phyloP scores from a whole-genome alignment of 305 asterid species.

The Andrographis paniculata region DNA sequence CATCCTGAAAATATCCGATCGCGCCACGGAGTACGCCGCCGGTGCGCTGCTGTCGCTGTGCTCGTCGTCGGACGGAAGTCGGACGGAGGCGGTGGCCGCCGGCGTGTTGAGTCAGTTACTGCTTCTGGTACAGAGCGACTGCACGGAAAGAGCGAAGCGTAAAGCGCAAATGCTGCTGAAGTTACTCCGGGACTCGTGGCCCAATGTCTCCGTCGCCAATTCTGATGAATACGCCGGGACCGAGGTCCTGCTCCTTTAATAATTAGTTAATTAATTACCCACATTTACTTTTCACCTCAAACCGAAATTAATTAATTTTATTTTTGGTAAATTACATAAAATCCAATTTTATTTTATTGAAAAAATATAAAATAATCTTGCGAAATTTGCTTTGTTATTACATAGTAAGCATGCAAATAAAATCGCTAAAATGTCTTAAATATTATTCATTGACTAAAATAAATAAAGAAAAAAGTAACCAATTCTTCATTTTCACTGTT shows the following conservation, averaged over 20 bases:
- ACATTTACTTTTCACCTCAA: too few relatives aligned
- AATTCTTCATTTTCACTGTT: too few relatives aligned
- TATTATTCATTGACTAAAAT: too few relatives aligned
- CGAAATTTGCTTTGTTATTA: too few relatives aligned
- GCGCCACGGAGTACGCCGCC: slow-evolving; percentile 93
- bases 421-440: too few relatives aligned
- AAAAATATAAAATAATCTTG: too few relatives aligned
- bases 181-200: slow-evolving; percentile 68
- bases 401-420: too few relatives aligned
- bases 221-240: slow-evolving; percentile 55
- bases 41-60: slow-evolving; percentile 79
- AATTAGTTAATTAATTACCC: too few relatives aligned
- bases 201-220: slow-evolving; percentile 46
- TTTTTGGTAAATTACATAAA: too few relatives aligned
- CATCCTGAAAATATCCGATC: slow-evolving; percentile 66
- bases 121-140: slow-evolving; percentile 82
- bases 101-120: slow-evolving; percentile 76
- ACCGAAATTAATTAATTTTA: too few relatives aligned
- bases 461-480: too few relatives aligned
- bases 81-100: slow-evolving; percentile 58
- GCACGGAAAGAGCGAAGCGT: slow-evolving; percentile 90
- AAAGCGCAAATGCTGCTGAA: slow-evolving; percentile 91
- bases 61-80: slow-evolving; percentile 56
- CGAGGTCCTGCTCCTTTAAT: slow-evolving; percentile 54
- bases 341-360: too few relatives aligned